Conservation (phyloP, 306 rosid genomes). For the Prunus mira region DNA sequence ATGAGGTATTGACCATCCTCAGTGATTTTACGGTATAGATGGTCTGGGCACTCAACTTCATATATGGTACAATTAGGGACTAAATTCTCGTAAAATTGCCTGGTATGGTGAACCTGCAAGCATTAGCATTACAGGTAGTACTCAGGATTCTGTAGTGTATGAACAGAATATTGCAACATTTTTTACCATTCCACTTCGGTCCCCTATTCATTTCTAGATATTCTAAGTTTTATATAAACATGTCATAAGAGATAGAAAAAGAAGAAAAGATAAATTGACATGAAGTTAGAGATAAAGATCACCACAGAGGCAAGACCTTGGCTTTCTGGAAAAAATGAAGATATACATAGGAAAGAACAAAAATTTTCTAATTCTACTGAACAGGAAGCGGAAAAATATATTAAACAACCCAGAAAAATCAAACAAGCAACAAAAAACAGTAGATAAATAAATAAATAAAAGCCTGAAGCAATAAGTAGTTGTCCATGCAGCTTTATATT, state of each 20-base stretch:
- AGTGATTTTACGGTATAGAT: constrained; percentile 85
- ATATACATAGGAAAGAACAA: background rate
- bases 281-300: background rate
- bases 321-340: background rate
- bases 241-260: background rate
- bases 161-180: constrained; percentile 25
- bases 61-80: constrained; percentile 81
- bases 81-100: constrained; percentile 87
- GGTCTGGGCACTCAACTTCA: constrained; percentile 90
- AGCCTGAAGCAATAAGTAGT: background rate
- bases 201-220: constrained; percentile 1
- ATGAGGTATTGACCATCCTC: constrained; percentile 93
- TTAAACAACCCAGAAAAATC: too few relatives aligned
- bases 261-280: background rate
- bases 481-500: background rate
- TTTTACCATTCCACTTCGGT: background rate
- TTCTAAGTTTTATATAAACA: background rate
- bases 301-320: background rate
- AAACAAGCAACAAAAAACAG: too few relatives aligned
- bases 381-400: background rate
- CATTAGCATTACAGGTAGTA: constrained; percentile 33
- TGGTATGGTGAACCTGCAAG: constrained; percentile 79
- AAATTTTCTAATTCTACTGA: background rate
- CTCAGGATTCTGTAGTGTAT: constrained; percentile 45
- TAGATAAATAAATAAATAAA: background rate